Base-by-base conservation (phyloP, 495 filamentous ascomycete species). In the Amphirosellinia nigrospora region DNA sequence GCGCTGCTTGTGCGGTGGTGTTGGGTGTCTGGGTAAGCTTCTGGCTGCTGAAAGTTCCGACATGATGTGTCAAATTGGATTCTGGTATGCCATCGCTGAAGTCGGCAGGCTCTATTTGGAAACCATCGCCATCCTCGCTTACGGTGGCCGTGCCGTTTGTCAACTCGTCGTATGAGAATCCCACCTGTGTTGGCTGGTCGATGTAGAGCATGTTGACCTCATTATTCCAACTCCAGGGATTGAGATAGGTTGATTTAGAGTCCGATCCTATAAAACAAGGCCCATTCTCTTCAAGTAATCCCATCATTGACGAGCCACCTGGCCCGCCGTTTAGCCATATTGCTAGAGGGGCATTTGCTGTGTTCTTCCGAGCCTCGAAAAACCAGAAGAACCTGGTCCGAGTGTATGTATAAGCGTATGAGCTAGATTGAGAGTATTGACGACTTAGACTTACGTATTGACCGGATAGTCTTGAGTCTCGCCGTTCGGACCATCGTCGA, bases 151-250 rank as follows among this genome's bases (percentile, higher is more conserved):
- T 85, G 48, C 82, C 79, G 77, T 89, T 88, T 7, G 79, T 82
- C 9, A 85, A 84, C 30, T 73, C 78, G 62, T 88, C 85, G 74
- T 89, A 89, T 15, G 84, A 87, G 59, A 88, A 85, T 1, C 87
- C 87, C 50, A 87, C 85, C 72, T 87, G 83, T 43, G 83, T 85
- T 30, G 87, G 87, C 80, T 89, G 89, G 36, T 91, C 91, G 50
- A 94, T 83, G 73, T 89, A 94, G 13, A 94, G 80, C 85, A 94
- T 85, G 73, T 94, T 94, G 16, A 89, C 91, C 3, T 87, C 86
- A 71, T 90, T 85, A 75, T 89, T 91, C 91, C 91, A 94, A 5
- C 87, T 86, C 80, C 90, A 91, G 26, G 39, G 60, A 45, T 63
- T 63, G 7, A 63, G 60, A 46, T 63, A 32, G 10, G 60, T 63